Evolutionary conservation across 2,329 filamentous ascomycete genomes (phyloP).

Genomic region (Byssothecium circinans): DNA sequence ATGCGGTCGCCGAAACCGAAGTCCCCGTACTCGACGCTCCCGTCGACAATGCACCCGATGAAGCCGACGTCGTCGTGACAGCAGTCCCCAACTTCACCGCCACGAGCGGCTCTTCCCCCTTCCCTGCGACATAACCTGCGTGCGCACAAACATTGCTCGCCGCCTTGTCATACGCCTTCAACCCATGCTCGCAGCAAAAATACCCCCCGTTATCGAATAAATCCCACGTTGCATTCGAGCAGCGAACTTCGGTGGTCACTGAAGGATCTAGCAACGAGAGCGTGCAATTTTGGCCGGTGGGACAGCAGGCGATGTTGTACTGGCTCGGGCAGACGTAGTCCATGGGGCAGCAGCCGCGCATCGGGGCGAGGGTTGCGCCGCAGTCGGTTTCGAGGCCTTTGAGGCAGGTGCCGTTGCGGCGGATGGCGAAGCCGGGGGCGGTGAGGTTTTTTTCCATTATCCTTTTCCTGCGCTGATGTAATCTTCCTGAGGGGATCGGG

Average conservation of each 20-base stretch:
- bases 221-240: slow-evolving; percentile 16
- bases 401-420: slow-evolving; percentile 2
- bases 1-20: not conserved
- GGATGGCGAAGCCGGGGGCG: not conserved
- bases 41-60: not conserved
- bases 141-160: slow-evolving; percentile 10
- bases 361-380: not conserved
- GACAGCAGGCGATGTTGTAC: slow-evolving; percentile 14
- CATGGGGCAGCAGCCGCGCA: slow-evolving; percentile 9
- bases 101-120: not conserved
- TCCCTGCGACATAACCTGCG: not conserved
- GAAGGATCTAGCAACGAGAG: not conserved
- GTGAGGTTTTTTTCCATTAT: not conserved
- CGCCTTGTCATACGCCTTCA: slow-evolving; percentile 4
- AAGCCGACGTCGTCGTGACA: not conserved
- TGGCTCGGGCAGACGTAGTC: slow-evolving; percentile 5
- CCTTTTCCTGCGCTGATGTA: not conserved
- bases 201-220: slow-evolving; percentile 14
- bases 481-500: not conserved
- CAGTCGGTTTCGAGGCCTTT: not conserved
- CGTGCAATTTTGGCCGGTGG: slow-evolving; percentile 2
- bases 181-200: slow-evolving; percentile 14
- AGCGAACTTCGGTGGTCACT: not conserved
- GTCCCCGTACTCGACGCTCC: not conserved
- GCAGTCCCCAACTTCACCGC: slow-evolving; percentile 3